Base-by-base conservation (phyloP, 371 early-diverging fungal species). In the Parasitella parasitica region DNA sequence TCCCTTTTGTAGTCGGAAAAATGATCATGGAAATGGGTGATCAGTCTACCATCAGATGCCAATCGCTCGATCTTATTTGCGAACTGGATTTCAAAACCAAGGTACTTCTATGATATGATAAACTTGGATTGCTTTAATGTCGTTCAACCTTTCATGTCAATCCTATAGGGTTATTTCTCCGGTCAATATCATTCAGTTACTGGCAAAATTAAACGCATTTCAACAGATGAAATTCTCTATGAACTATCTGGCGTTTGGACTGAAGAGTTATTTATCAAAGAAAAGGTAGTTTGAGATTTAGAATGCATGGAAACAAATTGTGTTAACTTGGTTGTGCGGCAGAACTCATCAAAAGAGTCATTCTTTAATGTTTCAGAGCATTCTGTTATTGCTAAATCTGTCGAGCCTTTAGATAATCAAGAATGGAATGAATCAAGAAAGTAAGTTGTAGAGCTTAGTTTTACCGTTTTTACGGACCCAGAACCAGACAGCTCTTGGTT, bases 21-120 rank as follows among this genome's bases (percentile, higher is more conserved):
- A 96, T 98, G 96, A 85, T 89, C 43, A 75, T 96, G 67, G 98
- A 98, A 73, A 77, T 97, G 58, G 97, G 97, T 26, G 98, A 97
- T 73, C 79, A 73, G 20, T 85, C 90, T 0, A 80, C 80, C 0
- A 86, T 97, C 11, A 83, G 78, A 49, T 97, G 97, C 67, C 71
- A 76, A 26, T 77, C 92, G 57, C 82, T 77, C 56, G 94, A 92
- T 69, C 77, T 96, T 55, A 64, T 85, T 27, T 93, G 92, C 55
- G 87, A 88, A 35, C 77, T 97, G 27, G 97, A 97, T 38, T 98
- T 97, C 77, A 93, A 93, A 76, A 89, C 92, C 59, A 95, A 96
- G 87, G 97, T 93, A 57, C 34, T 8, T 18, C 4, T 13, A 24
- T 39, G 27, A 34, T 18, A 27, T 11, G 9, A 26, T 35, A n/a